A percentile compares a stretch with the other conserved stretches of the same genome.
These are phyloP conservation scores for Elsinoe perseae DNA, from an alignment of 2,329 filamentous ascomycete genomes.

Conservation along the genomic window DNA sequence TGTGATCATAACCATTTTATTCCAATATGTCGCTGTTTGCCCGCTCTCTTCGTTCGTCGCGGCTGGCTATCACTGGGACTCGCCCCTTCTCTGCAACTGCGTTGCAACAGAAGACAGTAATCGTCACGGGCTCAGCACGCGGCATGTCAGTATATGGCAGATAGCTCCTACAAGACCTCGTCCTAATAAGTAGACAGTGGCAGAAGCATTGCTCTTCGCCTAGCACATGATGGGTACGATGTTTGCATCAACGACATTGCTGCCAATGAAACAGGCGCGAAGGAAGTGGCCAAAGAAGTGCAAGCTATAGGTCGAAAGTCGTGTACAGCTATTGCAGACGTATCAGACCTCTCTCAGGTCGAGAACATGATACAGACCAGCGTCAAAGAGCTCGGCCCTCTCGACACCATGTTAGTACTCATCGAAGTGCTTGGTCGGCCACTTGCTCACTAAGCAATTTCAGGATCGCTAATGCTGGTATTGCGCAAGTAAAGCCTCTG, in stretches of 20 bases:
- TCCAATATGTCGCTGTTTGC: background rate
- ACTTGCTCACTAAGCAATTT: background rate
- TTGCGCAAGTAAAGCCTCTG: conserved; percentile 49
- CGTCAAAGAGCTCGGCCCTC: conserved; percentile 47
- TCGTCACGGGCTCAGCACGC: conserved; percentile 31
- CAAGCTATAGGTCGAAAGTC: conserved; percentile 45
- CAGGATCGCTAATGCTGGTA: conserved; percentile 56
- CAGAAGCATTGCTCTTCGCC: conserved; percentile 54
- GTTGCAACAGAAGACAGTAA: conserved; percentile 23
- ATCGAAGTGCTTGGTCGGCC: background rate
- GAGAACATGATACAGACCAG: conserved; percentile 45
- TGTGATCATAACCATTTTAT: background rate
- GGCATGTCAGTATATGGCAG: conserved; percentile 25
- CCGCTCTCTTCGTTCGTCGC: background rate
- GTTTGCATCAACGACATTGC: conserved; percentile 58
- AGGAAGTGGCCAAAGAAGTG: conserved; percentile 49
- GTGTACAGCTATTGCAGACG: conserved; percentile 52
- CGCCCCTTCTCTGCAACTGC: conserved; percentile 16
- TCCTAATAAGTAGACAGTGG: conserved; percentile 38
- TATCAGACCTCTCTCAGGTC: conserved; percentile 50
- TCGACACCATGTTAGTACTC: conserved; percentile 38
- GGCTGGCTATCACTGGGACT: background rate
- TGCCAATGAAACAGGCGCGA: conserved; percentile 45
- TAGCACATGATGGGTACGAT: conserved; percentile 58
- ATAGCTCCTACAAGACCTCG: background rate